Evolutionary conservation across 148 eudicot genomes (phyloP).

Genomic region (Camellia japonica): DNA sequence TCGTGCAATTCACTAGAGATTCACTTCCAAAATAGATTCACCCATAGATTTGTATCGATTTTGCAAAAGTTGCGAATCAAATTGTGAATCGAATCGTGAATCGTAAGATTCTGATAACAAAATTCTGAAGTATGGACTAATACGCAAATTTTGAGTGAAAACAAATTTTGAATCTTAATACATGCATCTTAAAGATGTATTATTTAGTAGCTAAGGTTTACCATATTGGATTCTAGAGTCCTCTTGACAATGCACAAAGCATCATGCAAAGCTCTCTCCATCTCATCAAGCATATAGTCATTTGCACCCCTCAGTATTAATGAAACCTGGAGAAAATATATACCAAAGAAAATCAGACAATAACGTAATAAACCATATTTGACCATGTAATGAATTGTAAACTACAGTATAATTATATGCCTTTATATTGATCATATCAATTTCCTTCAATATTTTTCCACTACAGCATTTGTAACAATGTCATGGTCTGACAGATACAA

Average conservation of each 20-base stretch:
- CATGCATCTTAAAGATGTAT: neutral
- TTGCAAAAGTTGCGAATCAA: too few relatives aligned
- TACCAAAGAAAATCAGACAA: slow-evolving; percentile 1
- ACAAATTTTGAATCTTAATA: neutral
- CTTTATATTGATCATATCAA: neutral
- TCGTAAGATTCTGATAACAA: too few relatives aligned
- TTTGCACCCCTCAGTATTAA: slow-evolving; percentile 92
- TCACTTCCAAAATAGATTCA: too few relatives aligned
- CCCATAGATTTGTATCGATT: too few relatives aligned
- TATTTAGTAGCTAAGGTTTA: slow-evolving; percentile 23
- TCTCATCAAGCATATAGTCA: slow-evolving; percentile 98
- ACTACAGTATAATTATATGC: neutral
- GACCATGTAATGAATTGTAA: neutral
- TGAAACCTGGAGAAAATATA: slow-evolving; percentile 58
- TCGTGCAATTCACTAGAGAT: too few relatives aligned
- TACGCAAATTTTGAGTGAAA: neutral
- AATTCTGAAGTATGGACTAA: neutral
- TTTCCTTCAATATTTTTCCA: neutral
- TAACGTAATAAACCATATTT: neutral
- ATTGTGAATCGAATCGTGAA: too few relatives aligned
- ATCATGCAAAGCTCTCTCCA: slow-evolving; percentile 98
- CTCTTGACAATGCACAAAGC: slow-evolving; percentile 95
- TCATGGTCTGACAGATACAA: neutral
- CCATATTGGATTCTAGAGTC: slow-evolving; percentile 88
- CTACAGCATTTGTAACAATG: slow-evolving; percentile 8